Base-by-base conservation (phyloP, 164 flowering plant genomes). In the Berberis thunbergii region DNA sequence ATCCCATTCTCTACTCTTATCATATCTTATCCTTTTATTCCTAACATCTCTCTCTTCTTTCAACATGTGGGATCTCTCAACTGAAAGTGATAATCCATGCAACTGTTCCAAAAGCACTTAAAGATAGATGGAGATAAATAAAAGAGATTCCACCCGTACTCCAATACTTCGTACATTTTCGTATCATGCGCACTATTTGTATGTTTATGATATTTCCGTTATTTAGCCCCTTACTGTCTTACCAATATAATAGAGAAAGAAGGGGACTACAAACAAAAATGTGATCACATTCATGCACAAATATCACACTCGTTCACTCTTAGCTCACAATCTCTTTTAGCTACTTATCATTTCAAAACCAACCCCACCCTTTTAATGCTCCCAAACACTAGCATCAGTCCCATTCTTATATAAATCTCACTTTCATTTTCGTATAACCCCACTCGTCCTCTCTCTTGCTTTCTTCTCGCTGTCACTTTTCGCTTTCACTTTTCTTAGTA, bases 161-260 rank as follows among this genome's bases (percentile, higher is more conserved):
- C 52, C 43, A 39, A 44, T 43, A 13, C 49, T 80, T 82, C 86
- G 85, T 86, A 86, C 87, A 78, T 2, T 71, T 78, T 82, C 78
- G 80, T 77, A 80, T 71, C 67, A 66, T 72, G 66, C 44, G 52
- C 64, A 54, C 13, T 57, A 66, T 41, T 62, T 26, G 26, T 26
- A 26, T 26, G 26, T 26, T 26, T 26, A 26, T 26, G 26, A 26
- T 26, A 26, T 26, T 26, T 26, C 26, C 26, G 26, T 26, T 26
- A 26, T 26, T 26, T 26, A 26, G 26, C 26, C 26, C 26, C 26
- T 26, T 26, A 26, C 26, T 26, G 26, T 26, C 26, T 26, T 26
- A 26, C 26, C 26, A 26, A 55, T 49, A 26, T 26, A 26, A 26
- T 26, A 26, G 68, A 26, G 26, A 13, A 3, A 38, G 45, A 50